Evolutionary conservation across 2,329 filamentous ascomycete genomes (phyloP).

Genomic region (Pseudogymnoascus sp.): DNA sequence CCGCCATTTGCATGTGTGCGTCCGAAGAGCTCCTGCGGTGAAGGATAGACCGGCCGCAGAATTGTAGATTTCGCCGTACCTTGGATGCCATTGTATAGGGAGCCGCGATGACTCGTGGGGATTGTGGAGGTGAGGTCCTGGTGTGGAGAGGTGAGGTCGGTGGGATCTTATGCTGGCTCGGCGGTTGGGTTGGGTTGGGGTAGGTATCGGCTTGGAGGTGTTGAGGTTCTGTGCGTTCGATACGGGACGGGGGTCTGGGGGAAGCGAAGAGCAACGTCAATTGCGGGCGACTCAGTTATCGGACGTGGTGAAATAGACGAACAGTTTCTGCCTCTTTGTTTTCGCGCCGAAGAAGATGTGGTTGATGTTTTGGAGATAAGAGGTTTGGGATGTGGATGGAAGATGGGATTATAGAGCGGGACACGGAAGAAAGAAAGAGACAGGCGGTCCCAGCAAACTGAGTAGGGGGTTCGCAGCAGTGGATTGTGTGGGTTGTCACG

Average conservation of each 20-base stretch:
- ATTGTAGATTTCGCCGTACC: slow-evolving; percentile 21
- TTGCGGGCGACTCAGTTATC: neutral
- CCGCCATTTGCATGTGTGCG: slow-evolving; percentile 1
- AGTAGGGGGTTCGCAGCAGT: neutral
- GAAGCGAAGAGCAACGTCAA: slow-evolving; percentile 3
- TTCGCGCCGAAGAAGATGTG: neutral
- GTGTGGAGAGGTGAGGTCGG: neutral
- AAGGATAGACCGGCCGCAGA: neutral
- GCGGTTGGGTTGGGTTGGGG: slow-evolving; percentile 4
- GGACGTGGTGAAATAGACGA: neutral
- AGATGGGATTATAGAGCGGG: neutral
- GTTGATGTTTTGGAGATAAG: neutral
- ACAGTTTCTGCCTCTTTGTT: neutral
- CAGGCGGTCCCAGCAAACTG: neutral
- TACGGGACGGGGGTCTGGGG: neutral
- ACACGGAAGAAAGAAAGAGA: neutral
- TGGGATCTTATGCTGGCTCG: neutral
- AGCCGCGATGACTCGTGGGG: slow-evolving; percentile 12
- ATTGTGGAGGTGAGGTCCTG: neutral
- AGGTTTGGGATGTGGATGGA: neutral
- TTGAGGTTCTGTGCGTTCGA: slow-evolving; percentile 7
- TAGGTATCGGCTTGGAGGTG: neutral
- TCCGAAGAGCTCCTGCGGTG: neutral
- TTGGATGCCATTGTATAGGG: slow-evolving; percentile 32
- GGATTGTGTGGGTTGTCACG: slow-evolving; percentile 2